Conservation (phyloP, 768 basidiomycete genomes). For the Russula abietina region DNA sequence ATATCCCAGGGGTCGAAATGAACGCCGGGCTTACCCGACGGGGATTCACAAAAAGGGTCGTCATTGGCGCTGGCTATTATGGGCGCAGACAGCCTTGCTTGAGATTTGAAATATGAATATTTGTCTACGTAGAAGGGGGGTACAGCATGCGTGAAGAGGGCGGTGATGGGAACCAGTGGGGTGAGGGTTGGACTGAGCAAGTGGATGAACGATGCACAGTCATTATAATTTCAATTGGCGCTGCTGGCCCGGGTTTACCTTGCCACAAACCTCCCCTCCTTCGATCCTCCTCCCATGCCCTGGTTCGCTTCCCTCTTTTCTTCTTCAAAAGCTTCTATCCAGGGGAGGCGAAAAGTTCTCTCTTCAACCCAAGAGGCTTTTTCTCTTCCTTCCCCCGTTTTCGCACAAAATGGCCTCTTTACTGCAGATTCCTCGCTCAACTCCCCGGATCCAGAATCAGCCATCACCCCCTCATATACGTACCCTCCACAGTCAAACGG, state of each 20-base stretch:
- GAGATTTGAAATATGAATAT: neutral
- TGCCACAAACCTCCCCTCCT: slow-evolving; percentile 1
- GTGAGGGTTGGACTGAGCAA: neutral
- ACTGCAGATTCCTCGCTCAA: slow-evolving; percentile 43
- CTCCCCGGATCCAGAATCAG: slow-evolving; percentile 44
- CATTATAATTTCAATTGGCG: neutral
- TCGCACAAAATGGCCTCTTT: slow-evolving; percentile 55
- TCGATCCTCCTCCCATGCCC: slow-evolving; percentile 44
- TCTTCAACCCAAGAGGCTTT: slow-evolving; percentile 84
- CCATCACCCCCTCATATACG: slow-evolving; percentile 53
- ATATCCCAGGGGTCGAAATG: too few relatives aligned
- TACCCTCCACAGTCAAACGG: slow-evolving; percentile 65
- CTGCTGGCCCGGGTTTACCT: neutral
- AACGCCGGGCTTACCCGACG: neutral
- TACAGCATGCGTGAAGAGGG: neutral
- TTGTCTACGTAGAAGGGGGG: neutral
- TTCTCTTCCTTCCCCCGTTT: slow-evolving; percentile 68
- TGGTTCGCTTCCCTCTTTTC: slow-evolving; percentile 69
- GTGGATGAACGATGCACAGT: neutral
- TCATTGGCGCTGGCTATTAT: neutral
- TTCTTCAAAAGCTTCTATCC: slow-evolving; percentile 38
- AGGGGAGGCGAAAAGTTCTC: slow-evolving; percentile 54
- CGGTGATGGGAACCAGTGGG: neutral
- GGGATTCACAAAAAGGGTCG: neutral
- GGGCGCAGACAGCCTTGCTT: neutral